These are phyloP conservation scores for Cladophialophora exuberans DNA, from an alignment of 2,329 filamentous ascomycete genomes.

Conservation along the genomic window DNA sequence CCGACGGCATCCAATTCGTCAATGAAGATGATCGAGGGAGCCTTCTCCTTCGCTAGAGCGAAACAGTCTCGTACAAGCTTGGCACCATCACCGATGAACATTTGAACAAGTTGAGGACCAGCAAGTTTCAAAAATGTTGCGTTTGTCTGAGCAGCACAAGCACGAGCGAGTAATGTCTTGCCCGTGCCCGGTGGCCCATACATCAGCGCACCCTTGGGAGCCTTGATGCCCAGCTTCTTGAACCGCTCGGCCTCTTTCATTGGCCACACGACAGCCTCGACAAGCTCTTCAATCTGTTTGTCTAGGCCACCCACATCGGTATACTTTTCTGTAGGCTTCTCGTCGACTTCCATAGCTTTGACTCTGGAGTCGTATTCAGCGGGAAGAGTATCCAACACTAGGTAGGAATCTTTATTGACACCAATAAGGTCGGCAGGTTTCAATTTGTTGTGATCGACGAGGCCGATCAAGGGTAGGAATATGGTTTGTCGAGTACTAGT, in stretches of 20 bases:
- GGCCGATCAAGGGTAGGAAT: conserved; percentile 93
- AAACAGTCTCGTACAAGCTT: conserved; percentile 98
- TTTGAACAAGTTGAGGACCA: conserved; percentile 95
- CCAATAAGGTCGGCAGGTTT: conserved; percentile 97
- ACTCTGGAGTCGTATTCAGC: conserved; percentile 98
- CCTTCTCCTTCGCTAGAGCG: conserved; percentile 96
- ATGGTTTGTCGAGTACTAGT: conserved; percentile 98
- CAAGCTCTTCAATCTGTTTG: conserved; percentile 98
- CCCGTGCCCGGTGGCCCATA: conserved; percentile 69
- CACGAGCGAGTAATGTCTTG: conserved; percentile 73
- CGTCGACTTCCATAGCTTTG: conserved; percentile 99
- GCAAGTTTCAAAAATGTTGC: conserved; percentile 98
- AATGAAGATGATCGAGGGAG: conserved; percentile 98
- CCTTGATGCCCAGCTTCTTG: conserved; percentile 99
- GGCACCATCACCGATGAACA: conserved; percentile 98
- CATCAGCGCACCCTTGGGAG: conserved; percentile 99
- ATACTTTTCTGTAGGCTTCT: conserved; percentile 99
- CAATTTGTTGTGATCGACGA: conserved; percentile 92
- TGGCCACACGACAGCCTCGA: conserved; percentile 98
- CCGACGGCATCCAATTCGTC: conserved; percentile 98
- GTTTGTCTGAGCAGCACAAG: conserved; percentile 96
- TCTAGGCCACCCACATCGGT: conserved; percentile 95
- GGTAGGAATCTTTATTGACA: conserved; percentile 98
- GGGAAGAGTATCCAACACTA: conserved; percentile 92
- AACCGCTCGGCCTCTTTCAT: conserved; percentile 99